These are phyloP conservation scores for Westerdykella aurantiaca DNA, from an alignment of 2,329 filamentous ascomycete genomes.

Conservation along the genomic window DNA sequence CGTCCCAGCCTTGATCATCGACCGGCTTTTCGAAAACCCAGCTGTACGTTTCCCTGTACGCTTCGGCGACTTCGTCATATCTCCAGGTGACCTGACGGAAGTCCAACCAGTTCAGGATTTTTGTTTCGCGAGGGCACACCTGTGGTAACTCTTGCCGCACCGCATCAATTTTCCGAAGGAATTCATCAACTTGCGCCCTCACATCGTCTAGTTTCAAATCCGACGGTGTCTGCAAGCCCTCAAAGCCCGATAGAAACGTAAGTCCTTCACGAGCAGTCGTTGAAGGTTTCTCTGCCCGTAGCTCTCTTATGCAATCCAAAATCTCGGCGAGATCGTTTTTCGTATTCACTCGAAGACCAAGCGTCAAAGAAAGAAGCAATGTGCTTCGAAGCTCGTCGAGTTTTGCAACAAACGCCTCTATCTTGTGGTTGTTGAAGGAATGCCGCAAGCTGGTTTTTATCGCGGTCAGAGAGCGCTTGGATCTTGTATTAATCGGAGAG, in stretches of 20 bases:
- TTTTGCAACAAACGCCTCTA: conserved; percentile 6
- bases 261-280: background rate
- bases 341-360: conserved; percentile 6
- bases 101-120: conserved; percentile 8
- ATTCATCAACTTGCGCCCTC: background rate
- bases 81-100: conserved; percentile 12
- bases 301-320: conserved; percentile 1
- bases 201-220: background rate
- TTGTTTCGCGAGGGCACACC: conserved; percentile 1
- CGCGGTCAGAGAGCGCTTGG: background rate
- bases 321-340: conserved; percentile 3
- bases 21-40: conserved; percentile 3
- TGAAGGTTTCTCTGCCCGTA: background rate
- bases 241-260: background rate
- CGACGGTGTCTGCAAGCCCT: background rate
- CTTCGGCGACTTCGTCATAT: conserved; percentile 7
- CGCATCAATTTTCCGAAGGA: background rate
- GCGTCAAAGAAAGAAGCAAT: conserved; percentile 5
- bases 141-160: background rate
- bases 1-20: background rate
- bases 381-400: conserved; percentile 7
- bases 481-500: background rate
- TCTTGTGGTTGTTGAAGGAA: conserved; percentile 2
- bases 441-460: conserved; percentile 5
- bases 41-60: conserved; percentile 7